Evolutionary conservation across 2,329 filamentous ascomycete genomes (phyloP), one percentile per base, ranked within the genome.

Genomic region (Cladosporium phlei): DNA sequence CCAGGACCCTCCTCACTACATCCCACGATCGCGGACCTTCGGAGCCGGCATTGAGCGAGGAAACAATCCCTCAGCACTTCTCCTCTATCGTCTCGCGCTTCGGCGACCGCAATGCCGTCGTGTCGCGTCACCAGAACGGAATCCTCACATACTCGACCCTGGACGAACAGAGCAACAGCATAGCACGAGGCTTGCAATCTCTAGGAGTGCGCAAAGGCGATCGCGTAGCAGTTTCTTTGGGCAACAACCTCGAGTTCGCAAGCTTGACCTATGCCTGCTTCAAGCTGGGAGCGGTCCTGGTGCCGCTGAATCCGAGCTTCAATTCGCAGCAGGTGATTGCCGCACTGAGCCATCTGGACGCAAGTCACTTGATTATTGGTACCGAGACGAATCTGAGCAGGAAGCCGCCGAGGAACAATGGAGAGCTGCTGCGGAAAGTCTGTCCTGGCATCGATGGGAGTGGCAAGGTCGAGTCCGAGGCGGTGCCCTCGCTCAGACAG

Each of bases 281-380:
- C 73, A 97, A 97, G 67, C 77, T 97, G 8, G 93, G 93, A n/a
- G 91, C 88, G 19, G 80, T 97, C 40, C 73, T 97, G 52, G 80
- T 95, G n/a, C 93, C 91, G 0, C 70, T 97, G 19, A 97, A 98
- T 64, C 91, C 90, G 16, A 84, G 81, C 2, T 97, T 97, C 73
- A 95, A 88, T 56, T 75, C 80, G 3, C 66, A 72, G 4, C 93
- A 97, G 70, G 81, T 97, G 7, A 73, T 80, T 4, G 78, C 88
- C 2, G 91, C 90, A 0, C 72, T 97, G 21, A 76, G 76, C 7
- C 90, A 95, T 59, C 77, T 98, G 1, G 75, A 73, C 6, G 82
- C 82, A 10, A 76, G 80, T 38, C 78, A 93, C 55, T 75, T 97
- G 38, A 76, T 98, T 50, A 85, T 95, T 42, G 86, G 85, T n/a